Evolutionary conservation across 176 grass and related monocot genomes (phyloP).

Genomic region (Puya raimondii): DNA sequence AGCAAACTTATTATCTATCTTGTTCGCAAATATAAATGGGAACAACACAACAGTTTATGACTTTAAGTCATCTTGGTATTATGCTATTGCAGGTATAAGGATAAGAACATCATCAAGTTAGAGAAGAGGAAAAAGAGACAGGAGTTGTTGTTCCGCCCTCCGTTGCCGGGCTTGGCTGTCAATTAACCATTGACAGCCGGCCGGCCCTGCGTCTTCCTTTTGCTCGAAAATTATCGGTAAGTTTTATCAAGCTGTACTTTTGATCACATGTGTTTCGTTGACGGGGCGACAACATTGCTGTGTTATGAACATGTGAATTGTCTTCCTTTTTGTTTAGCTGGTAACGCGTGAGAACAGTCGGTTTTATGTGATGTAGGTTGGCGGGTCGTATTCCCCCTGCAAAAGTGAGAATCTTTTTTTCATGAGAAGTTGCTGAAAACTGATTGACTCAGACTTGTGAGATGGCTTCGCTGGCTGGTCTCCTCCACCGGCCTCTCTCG

Average conservation of each 20-base stretch:
- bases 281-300: neutral
- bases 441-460: neutral
- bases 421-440: no score
- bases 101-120: no score
- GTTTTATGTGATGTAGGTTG: neutral
- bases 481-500: conserved; percentile 65
- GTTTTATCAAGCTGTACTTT: neutral
- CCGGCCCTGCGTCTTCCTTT: neutral
- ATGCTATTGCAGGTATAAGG: no score
- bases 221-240: neutral
- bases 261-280: neutral
- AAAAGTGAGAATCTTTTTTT: neutral
- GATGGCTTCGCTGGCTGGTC: conserved; percentile 61
- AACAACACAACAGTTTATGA: no score
- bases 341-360: neutral
- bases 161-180: neutral
- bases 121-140: neutral
- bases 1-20: no score
- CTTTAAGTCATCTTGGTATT: no score
- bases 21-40: no score
- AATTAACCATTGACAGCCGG: neutral
- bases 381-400: neutral
- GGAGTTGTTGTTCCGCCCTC: neutral
- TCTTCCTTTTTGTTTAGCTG: neutral
- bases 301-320: neutral